Base-by-base conservation (phyloP, 768 basidiomycete species). In the Russula brevipes region DNA sequence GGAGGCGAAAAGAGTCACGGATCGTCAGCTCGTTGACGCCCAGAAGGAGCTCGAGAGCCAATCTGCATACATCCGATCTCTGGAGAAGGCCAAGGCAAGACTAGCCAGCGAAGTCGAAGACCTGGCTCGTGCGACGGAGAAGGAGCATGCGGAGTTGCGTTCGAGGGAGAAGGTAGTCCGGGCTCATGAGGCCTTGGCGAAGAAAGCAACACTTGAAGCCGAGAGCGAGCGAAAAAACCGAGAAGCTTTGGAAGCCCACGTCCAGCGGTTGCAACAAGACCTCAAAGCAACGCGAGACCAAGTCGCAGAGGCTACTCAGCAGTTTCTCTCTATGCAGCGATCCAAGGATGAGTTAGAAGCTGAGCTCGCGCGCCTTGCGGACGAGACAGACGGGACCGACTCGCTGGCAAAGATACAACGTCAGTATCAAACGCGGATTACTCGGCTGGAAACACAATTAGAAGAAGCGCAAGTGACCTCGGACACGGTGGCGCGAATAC, bases 1-100 rank as follows among this genome's bases (percentile, higher is more conserved):
- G 72, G 91, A 95, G 72, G 96, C 96, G 16, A 98, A 98, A 74
- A 86, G 86, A 41, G 86, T 96, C 60, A 95, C 96, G 1, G 96
- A 98, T 72, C 85, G 89, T 44, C 92, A 97, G 71, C 84, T 98
- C 16, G 83, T 80, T 19, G 90, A 91, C 2, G 89, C 94, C 0
- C 87, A 90, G 60, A 74, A 79, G 19, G 93, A 96, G 72, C 74
- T 96, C 38, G 81, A 86, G 72, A 85, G 86, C 63, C 86, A 90
- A 47, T 81, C 79, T 5, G 79, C 80, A 1, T 87, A 93, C 68
- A 89, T 95, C 66, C 86, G 88, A 46, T 91, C 91, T n/a, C 78
- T 96, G 33, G 89, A 95, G 74, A 88, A 91, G 71, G 85, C 88
- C 5, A 91, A 89, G 72, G 74, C 78, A 35, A 82, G 90, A 2